phyloP scores from a whole-genome alignment of 73 alveolate species.

The Paramecium biaurelia region DNA sequence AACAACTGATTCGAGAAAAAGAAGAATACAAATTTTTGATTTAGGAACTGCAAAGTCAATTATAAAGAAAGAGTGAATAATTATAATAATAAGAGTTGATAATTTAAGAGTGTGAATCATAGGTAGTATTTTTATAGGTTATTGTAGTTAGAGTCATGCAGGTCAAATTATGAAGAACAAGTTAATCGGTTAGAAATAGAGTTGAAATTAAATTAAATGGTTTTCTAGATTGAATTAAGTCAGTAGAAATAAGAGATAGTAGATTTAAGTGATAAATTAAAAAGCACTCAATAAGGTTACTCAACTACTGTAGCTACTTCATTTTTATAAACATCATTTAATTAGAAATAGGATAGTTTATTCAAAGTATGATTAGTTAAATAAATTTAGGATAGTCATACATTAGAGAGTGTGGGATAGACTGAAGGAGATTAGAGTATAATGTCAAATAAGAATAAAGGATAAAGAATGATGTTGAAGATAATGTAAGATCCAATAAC shows the following conservation, averaged over 20 bases:
- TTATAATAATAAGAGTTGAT: background rate
- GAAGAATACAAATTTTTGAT: background rate
- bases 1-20: background rate
- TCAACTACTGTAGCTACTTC: background rate
- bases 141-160: slow-evolving; percentile 38
- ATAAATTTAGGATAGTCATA: background rate
- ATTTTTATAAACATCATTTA: slow-evolving; percentile 3
- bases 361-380: background rate
- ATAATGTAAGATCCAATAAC: background rate
- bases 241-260: background rate
- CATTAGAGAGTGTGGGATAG: slow-evolving; percentile 1
- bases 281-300: background rate
- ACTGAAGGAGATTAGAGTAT: slow-evolving; percentile 40
- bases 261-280: background rate
- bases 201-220: background rate
- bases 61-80: background rate
- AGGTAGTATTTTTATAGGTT: background rate
- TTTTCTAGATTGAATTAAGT: background rate
- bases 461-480: background rate
- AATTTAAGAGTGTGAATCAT: slow-evolving; percentile 23
- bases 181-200: background rate
- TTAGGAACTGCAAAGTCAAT: background rate
- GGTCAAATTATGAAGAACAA: background rate
- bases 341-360: background rate
- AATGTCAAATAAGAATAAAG: background rate